Base-by-base conservation (phyloP, 2,329 filamentous ascomycete species). In the Waltergamsia citrina region DNA sequence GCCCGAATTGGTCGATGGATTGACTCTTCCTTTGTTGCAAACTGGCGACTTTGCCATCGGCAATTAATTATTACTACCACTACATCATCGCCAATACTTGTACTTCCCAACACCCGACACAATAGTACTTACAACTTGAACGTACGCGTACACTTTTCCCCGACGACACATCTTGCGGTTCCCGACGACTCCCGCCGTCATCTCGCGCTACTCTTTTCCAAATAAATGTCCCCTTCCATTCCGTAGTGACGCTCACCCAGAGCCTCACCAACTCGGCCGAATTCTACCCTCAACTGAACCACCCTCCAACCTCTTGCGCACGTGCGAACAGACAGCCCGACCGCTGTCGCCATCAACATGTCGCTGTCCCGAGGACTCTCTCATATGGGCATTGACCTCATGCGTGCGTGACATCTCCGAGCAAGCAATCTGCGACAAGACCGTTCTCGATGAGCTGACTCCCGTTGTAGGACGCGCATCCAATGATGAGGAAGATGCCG, bases 311-410 rank as follows among this genome's bases (percentile, higher is more conserved):
- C 12, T 29, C 5, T 29, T 16, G 12, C 15, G 12, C 27, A 14
- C 27, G 27, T 5, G 27, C 12, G 12, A 16, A 16, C 11, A 17
- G 14, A 4, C 26, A 28, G 26, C 27, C 27, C 15, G 4, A 16
- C 10, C n/a, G 15, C 8, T 19, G 7, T 21, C 10, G 29, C 29
- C 20, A n/a, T 10, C 29, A 18, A 7, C 34, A 36, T 36, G 34
- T 22, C 34, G 19, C 27, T 36, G 7, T 17, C 34, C 20, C 12
- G 23, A 11, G 31, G 48, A 3, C 38, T 55, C 32, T 52, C 44
- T 37, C 41, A 43, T 26, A 45, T 54, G 47, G 47, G 52, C 49
- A 43, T 54, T 28, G 41, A 41, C 42, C 48, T 58, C 40, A 41
- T 58, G 34, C 44, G 54, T 57, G 44, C 28, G 51, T 48, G 24